Evolutionary conservation across 805 yeast genomes (phyloP).

Genomic region (Wickerhamiella spandovensis): DNA sequence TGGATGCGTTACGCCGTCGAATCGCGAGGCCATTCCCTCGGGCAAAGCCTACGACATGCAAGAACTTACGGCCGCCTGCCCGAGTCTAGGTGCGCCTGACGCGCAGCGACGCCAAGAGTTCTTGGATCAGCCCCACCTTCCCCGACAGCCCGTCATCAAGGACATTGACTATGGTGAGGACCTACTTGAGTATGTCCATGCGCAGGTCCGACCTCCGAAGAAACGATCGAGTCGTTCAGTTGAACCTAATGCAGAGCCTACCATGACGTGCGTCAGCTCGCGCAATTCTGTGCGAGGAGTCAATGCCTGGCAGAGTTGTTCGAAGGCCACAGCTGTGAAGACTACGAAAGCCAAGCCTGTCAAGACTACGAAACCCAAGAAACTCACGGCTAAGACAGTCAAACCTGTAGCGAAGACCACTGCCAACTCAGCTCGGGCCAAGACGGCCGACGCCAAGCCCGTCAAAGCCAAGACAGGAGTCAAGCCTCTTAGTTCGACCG

Average conservation of each 20-base stretch:
- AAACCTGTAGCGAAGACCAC: background rate
- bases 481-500: background rate
- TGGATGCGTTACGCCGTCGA: conserved; percentile 86
- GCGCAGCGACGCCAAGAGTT: background rate
- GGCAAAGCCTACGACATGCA: conserved; percentile 67
- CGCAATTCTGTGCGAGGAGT: background rate
- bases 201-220: conserved; percentile 8
- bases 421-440: too few species aligned
- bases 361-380: background rate
- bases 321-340: too few species aligned
- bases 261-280: background rate
- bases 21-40: conserved; percentile 51
- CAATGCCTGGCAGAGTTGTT: background rate
- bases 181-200: conserved; percentile 8
- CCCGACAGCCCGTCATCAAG: conserved; percentile 5
- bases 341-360: background rate
- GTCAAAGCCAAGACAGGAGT: background rate
- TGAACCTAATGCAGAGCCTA: background rate
- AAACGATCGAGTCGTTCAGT: conserved; percentile 2
- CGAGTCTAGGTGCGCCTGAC: conserved; percentile 10
- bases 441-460: too few species aligned
- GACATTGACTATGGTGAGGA: conserved; percentile 5
- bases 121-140: background rate
- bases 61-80: conserved; percentile 30
- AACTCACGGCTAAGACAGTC: background rate